These are phyloP conservation scores for Serpula lacrymans DNA, from an alignment of 768 basidiomycete species.

Conservation along the genomic window DNA sequence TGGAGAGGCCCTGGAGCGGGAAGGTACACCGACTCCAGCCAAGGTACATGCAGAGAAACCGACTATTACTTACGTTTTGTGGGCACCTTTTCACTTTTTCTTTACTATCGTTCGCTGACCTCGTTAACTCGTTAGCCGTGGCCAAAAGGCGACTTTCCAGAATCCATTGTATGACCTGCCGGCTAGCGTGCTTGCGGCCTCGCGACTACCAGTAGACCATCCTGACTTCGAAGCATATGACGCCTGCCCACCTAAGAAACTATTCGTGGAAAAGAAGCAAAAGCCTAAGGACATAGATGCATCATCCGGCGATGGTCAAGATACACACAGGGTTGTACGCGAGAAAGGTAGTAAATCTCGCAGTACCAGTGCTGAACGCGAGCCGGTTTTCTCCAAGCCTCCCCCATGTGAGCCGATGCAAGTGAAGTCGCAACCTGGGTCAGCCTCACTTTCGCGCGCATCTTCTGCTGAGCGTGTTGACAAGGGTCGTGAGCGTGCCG, in stretches of 20 bases:
- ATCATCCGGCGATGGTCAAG: slow-evolving; percentile 4
- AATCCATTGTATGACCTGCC: slow-evolving; percentile 61
- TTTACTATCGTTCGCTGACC: slow-evolving; percentile 1
- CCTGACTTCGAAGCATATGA: slow-evolving; percentile 62
- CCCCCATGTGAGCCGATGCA: neutral
- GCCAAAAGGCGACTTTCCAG: slow-evolving; percentile 55
- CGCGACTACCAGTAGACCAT: slow-evolving; percentile 56
- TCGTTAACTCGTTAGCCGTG: slow-evolving; percentile 50
- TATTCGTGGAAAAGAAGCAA: slow-evolving; percentile 42
- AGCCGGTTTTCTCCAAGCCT: slow-evolving; percentile 7
- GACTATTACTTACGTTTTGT: slow-evolving; percentile 74
- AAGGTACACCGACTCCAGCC: slow-evolving; percentile 34
- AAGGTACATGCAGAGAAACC: slow-evolving; percentile 48
- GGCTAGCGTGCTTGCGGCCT: slow-evolving; percentile 37
- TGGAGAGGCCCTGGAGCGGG: slow-evolving; percentile 29
- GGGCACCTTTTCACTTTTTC: slow-evolving; percentile 25
- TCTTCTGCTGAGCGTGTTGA: slow-evolving; percentile 7
- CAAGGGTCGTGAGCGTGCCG: slow-evolving; percentile 3
- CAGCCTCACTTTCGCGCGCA: no score
- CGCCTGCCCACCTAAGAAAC: slow-evolving; percentile 50
- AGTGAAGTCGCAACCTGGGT: no score
- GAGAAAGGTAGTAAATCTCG: slow-evolving; percentile 15
- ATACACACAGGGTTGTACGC: slow-evolving; percentile 9
- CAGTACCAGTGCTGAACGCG: slow-evolving; percentile 7
- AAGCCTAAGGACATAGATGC: slow-evolving; percentile 19